Evolutionary conservation across 495 filamentous ascomycete genomes (phyloP).

Genomic region (Xylaria intraflava): DNA sequence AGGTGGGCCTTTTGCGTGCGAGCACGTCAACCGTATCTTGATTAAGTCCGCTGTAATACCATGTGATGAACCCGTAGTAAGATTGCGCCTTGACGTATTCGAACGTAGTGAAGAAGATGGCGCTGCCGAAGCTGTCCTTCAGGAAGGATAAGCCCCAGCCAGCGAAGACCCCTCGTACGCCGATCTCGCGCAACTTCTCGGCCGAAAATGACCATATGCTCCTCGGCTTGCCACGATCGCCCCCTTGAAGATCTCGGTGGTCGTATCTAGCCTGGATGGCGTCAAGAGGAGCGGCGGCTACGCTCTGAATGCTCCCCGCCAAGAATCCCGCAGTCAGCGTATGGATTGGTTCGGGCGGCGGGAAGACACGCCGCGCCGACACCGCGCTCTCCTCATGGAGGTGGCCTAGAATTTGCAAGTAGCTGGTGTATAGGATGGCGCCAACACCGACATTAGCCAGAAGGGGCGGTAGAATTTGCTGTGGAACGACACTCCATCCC

Average conservation of each 20-base stretch:
- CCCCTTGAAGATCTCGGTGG: slow-evolving; percentile 59
- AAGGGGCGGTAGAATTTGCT: slow-evolving; percentile 80
- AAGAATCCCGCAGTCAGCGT: slow-evolving; percentile 73
- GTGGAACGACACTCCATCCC: slow-evolving; percentile 82
- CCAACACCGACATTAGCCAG: slow-evolving; percentile 82
- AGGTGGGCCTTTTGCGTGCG: slow-evolving; percentile 29
- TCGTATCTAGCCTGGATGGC: slow-evolving; percentile 77
- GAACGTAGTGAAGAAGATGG: slow-evolving; percentile 78
- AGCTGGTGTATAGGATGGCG: slow-evolving; percentile 79
- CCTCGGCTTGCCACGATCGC: slow-evolving; percentile 49
- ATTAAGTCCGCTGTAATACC: slow-evolving; percentile 62
- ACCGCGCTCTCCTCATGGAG: slow-evolving; percentile 68
- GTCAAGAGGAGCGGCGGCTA: slow-evolving; percentile 82
- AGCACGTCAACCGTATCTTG: slow-evolving; percentile 38
- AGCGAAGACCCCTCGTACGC: slow-evolving; percentile 71
- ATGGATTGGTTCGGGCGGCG: slow-evolving; percentile 56
- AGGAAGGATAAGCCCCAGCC: slow-evolving; percentile 72
- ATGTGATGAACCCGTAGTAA: slow-evolving; percentile 73
- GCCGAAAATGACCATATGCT: slow-evolving; percentile 78
- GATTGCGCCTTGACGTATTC: slow-evolving; percentile 81
- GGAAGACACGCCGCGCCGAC: slow-evolving; percentile 63
- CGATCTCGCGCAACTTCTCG: slow-evolving; percentile 71
- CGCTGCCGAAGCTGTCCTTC: slow-evolving; percentile 77
- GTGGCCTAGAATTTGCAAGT: slow-evolving; percentile 68
- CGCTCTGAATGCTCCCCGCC: slow-evolving; percentile 70